These are phyloP conservation scores for Paraurostyla sp. DNA, from an alignment of 73 alveolate genomes.

Conservation along the genomic window DNA sequence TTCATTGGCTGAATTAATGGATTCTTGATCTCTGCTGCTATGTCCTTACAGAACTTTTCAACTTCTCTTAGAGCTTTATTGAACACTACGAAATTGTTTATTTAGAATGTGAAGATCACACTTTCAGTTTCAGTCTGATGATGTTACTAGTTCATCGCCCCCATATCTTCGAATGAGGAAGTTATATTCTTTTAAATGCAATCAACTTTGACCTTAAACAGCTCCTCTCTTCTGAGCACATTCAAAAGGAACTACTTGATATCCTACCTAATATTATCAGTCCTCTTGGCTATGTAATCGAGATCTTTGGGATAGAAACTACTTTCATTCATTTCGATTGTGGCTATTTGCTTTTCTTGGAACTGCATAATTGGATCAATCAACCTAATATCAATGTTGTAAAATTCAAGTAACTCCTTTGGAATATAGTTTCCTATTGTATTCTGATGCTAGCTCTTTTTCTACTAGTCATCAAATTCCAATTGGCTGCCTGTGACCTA, in stretches of 20 bases:
- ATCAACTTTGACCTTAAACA: slow-evolving; percentile 26
- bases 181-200: slow-evolving; percentile 33
- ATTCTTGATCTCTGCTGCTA: neutral
- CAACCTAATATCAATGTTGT: neutral
- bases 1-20: slow-evolving; percentile 17
- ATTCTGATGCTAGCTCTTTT: neutral
- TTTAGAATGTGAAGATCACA: slow-evolving; percentile 46
- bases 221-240: slow-evolving; percentile 22
- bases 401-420: slow-evolving; percentile 12
- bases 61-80: slow-evolving; percentile 43
- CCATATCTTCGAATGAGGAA: neutral
- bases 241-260: slow-evolving; percentile 5
- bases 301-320: slow-evolving; percentile 13
- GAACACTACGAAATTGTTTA: slow-evolving; percentile 43
- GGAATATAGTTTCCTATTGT: slow-evolving; percentile 53
- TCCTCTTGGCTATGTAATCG: slow-evolving; percentile 17
- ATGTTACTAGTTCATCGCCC: neutral
- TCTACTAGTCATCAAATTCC: no score
- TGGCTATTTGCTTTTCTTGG: neutral
- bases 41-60: slow-evolving; percentile 45
- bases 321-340: slow-evolving; percentile 31
- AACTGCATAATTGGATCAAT: slow-evolving; percentile 32
- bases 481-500: neutral
- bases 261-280: slow-evolving; percentile 5
- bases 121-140: slow-evolving; percentile 42